Evolutionary conservation across 805 yeast species (phyloP), one percentile per base, ranked within the genome.

Genomic region (Nakazawaea populi): DNA sequence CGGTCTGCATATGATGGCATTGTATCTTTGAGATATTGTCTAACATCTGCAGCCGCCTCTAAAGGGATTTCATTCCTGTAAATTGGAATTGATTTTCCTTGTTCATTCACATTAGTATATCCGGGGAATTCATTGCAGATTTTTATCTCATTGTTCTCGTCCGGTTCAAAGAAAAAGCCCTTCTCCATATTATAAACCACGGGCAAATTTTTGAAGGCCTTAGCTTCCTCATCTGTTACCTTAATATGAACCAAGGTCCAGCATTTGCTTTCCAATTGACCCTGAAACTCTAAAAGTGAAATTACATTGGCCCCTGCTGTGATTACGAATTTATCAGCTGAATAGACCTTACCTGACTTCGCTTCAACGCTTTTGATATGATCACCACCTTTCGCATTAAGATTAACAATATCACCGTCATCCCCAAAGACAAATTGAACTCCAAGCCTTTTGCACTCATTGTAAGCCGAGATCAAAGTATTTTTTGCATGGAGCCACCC

Each of bases 401-500:
- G 24, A 6, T 48, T 39, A n/a, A 42, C 29, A 14, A 41, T 40
- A 10, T 44, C 50, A 11, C 55, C 55, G 36, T 53, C 53, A n/a
- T 45, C 43, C 2, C 55, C 55, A 42, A 11, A 35, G 38, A 57
- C 54, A 44, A 59, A 65, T 18, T 60, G 58, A 9, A 62, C 73
- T n/a, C 73, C 73, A 9, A 58, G 47, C 42, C 56, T 50, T 4
- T 34, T 24, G 32, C 59, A 54, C 42, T 66, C 68, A 5, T 51
- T 34, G 8, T 58, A 59, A 5, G 58, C 56, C 7, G 51, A 51
- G 30, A 50, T 58, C 44, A 68, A 47, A 1, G 71, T 63, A 29
- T 58, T 45, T 4, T 55, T 48, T 1, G 72, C 70, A 52, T 58
- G 59, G 1, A 63, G 58, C 70, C 70, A 67, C 24, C 72, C 72